Conservation (phyloP, 2,329 filamentous ascomycete genomes). For the Talaromyces sp. region DNA sequence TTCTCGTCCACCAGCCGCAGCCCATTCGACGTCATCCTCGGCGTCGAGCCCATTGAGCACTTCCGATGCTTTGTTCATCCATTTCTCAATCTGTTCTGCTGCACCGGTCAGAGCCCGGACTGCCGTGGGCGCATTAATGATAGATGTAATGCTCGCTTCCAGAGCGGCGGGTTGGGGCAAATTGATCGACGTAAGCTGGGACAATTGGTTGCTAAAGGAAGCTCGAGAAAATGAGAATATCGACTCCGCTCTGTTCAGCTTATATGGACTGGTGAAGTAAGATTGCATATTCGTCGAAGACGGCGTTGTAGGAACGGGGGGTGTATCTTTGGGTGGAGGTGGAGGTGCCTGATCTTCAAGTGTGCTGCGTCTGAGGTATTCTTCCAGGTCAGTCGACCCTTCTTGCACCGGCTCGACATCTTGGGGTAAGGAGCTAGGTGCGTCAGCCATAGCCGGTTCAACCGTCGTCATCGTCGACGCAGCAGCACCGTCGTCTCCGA, state of each 20-base stretch:
- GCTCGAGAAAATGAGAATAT: conserved; percentile 90
- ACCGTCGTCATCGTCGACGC: conserved; percentile 31
- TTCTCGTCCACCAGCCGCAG: conserved; percentile 69
- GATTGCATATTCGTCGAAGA: conserved; percentile 33
- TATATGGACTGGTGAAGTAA: conserved; percentile 44
- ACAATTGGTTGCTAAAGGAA: conserved; percentile 89
- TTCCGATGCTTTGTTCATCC: conserved; percentile 89
- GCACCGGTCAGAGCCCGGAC: conserved; percentile 78
- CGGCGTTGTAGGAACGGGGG: conserved; percentile 26
- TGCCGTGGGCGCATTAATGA: conserved; percentile 79
- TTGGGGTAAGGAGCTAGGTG: conserved; percentile 20
- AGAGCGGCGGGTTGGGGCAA: conserved; percentile 81
- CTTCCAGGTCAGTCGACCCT: conserved; percentile 39
- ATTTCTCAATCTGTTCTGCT: conserved; percentile 86
- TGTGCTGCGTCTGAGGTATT: conserved; percentile 39
- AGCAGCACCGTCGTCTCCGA: conserved; percentile 17
- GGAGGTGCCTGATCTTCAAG: conserved; percentile 30
- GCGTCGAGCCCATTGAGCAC: conserved; percentile 86
- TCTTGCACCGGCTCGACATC: conserved; percentile 22
- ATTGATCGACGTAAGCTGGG: conserved; percentile 84
- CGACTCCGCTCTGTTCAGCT: conserved; percentile 67
- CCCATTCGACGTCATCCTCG: conserved; percentile 97
- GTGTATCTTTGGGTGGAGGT: conserved; percentile 37
- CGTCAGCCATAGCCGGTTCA: conserved; percentile 24
- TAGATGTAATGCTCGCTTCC: conserved; percentile 76